Conservation (phyloP, 352 stramenopile species). For the Hyaloperonospora brassicae region DNA sequence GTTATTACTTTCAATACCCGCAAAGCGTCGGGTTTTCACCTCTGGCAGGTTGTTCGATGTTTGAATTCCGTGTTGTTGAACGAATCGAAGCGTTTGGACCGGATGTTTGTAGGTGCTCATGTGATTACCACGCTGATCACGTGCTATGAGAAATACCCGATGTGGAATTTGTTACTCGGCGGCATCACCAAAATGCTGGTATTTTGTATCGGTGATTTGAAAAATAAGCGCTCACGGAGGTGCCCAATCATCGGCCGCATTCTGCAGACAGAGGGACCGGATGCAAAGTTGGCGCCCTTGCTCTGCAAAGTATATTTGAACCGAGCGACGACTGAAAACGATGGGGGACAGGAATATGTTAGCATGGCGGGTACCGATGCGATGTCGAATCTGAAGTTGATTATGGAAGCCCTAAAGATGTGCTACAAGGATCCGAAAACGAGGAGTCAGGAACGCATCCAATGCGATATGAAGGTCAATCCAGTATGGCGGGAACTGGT, state of each 20-base stretch:
- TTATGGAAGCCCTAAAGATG: constrained; percentile 71
- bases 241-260: constrained; percentile 75
- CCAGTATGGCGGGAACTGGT: constrained; percentile 52
- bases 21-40: constrained; percentile 56
- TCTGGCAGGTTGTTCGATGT: constrained; percentile 71
- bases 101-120: constrained; percentile 73
- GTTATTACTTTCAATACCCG: constrained; percentile 59
- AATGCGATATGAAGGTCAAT: constrained; percentile 39
- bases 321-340: constrained; percentile 18
- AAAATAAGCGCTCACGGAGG: constrained; percentile 73
- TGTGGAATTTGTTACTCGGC: constrained; percentile 62
- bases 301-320: constrained; percentile 55
- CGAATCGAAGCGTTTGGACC: constrained; percentile 74
- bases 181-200: constrained; percentile 83
- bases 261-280: constrained; percentile 39
- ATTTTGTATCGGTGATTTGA: constrained; percentile 81
- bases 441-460: constrained; percentile 61
- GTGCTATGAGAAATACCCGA: constrained; percentile 79
- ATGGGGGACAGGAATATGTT: constrained; percentile 28
- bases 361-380: constrained; percentile 54
- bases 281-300: constrained; percentile 51
- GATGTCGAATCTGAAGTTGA: constrained; percentile 70
- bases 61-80: constrained; percentile 65
- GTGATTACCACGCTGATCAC: constrained; percentile 60
- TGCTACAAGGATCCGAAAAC: constrained; percentile 72